Evolutionary conservation across 2,329 filamentous ascomycete genomes (phyloP), one percentile per base, ranked within the genome.

Genomic region (Xylariaceae sp.): DNA sequence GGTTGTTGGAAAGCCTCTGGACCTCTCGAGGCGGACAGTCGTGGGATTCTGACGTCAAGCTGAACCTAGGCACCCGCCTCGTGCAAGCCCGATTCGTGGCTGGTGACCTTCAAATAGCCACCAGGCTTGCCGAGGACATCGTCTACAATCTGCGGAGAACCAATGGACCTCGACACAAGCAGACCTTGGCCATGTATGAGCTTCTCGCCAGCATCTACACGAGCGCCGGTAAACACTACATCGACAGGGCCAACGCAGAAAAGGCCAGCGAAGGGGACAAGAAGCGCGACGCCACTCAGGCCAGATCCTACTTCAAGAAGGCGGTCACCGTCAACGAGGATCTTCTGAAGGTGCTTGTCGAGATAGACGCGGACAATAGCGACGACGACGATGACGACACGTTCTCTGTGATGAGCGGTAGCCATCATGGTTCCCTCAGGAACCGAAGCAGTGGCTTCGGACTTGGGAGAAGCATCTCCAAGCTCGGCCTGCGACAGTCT

Each of bases 191-290:
- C n/a, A 53, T 61, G 43, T 59, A 59, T 16, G 58, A 58, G 56
- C 47, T 61, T 9, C 46, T 61, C 8, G 58, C 58, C 1, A 59
- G 58, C 36, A 52, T 61, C n/a, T 61, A 59, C 33, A 61, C 58
- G 16, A 61, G 58, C 47, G 56, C 58, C 1, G 58, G 55, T 11
- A 34, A 52, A 3, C 40, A 46, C 47, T 59, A 37, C 37, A 36
- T n/a, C 8, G 37, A 24, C 12, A 61, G 49, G 47, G 49, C 41
- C 37, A 54, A 5, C 12, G 46, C 47, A 9, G 47, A 54, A 2
- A 23, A 11, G 6, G 43, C 46, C 6, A 55, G 43, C 11, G 46
- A 46, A 0, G 37, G 12, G 12, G 46, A 49, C 36, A 59, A 61
- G 58, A 51, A 55, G 48, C 55, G 58, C 4, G 52, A 61, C 14